These are phyloP conservation scores for Dicorynia guianensis DNA, from an alignment of 306 rosid genomes.

Conservation along the genomic window DNA sequence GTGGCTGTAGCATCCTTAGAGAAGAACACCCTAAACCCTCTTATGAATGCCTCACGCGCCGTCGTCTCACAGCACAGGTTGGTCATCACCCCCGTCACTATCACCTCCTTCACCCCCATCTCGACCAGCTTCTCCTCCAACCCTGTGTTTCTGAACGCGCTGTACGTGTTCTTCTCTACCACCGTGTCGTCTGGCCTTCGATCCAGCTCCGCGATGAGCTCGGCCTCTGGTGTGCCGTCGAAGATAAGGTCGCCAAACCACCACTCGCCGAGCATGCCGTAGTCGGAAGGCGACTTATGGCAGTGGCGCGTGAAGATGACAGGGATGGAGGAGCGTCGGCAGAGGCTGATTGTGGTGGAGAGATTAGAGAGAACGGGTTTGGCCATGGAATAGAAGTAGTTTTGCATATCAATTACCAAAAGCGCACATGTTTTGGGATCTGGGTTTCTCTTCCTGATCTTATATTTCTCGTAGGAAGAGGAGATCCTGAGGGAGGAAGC, in stretches of 20 bases:
- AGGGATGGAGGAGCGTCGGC: slow-evolving; percentile 69
- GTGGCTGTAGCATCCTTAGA: slow-evolving; percentile 77
- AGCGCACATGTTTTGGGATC: slow-evolving; percentile 61
- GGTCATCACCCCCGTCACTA: slow-evolving; percentile 76
- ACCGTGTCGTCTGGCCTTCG: slow-evolving; percentile 46
- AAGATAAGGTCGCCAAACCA: slow-evolving; percentile 63
- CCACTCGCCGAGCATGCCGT: slow-evolving; percentile 72
- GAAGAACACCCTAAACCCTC: slow-evolving; percentile 76
- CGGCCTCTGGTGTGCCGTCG: slow-evolving; percentile 62
- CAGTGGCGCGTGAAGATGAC: slow-evolving; percentile 78
- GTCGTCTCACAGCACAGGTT: slow-evolving; percentile 84
- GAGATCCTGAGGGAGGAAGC: background rate
- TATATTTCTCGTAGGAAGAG: slow-evolving; percentile 54
- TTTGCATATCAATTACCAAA: slow-evolving; percentile 71
- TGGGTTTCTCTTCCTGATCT: slow-evolving; percentile 60
- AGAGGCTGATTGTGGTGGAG: slow-evolving; percentile 67
- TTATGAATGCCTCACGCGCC: slow-evolving; percentile 73
- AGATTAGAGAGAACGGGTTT: slow-evolving; percentile 57
- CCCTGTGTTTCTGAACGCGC: slow-evolving; percentile 58
- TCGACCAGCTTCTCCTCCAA: slow-evolving; percentile 58
- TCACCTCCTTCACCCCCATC: slow-evolving; percentile 72
- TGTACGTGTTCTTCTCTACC: slow-evolving; percentile 66
- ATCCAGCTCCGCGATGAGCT: slow-evolving; percentile 56
- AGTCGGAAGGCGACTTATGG: slow-evolving; percentile 57
- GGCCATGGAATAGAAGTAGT: slow-evolving; percentile 63